Conservation (phyloP, 2,329 filamentous ascomycete species). For the Diaporthe vexans region DNA sequence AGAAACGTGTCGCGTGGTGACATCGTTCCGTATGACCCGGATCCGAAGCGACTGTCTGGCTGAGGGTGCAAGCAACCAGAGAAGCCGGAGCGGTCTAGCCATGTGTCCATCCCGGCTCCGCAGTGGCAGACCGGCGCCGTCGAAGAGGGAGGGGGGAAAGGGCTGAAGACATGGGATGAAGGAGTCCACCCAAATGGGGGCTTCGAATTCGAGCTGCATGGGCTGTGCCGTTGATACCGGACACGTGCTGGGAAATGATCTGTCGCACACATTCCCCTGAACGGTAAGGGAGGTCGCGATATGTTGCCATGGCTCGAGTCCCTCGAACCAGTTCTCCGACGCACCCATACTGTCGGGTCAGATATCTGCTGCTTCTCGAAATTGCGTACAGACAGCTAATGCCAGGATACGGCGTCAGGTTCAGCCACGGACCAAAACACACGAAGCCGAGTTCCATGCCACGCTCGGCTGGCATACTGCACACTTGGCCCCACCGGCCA, state of each 20-base stretch:
- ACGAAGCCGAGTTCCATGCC: not conserved
- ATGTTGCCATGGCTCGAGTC: constrained; percentile 6
- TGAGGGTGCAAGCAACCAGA: not conserved
- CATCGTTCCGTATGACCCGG: constrained; percentile 2
- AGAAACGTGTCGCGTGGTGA: not conserved
- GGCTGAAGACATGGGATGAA: not conserved
- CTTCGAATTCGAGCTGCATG: not conserved
- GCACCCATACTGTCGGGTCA: not conserved
- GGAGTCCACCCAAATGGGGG: not conserved
- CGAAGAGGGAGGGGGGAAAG: not conserved
- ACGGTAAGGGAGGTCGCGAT: constrained; percentile 8
- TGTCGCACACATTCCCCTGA: constrained; percentile 17
- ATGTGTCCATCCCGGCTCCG: constrained; percentile 8
- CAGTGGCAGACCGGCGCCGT: not conserved
- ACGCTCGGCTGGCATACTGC: not conserved
- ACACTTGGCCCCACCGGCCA: not conserved
- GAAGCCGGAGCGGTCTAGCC: constrained; percentile 5
- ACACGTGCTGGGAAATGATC: constrained; percentile 26
- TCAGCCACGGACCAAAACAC: constrained; percentile 7
- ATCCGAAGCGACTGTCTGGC: not conserved
- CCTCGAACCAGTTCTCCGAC: not conserved
- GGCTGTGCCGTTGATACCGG: constrained; percentile 19
- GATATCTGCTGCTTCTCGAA: not conserved
- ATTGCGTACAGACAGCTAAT: not conserved
- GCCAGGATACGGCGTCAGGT: not conserved